phyloP scores from a whole-genome alignment of 2,329 filamentous ascomycete species.

The Fusarium nematophilum region DNA sequence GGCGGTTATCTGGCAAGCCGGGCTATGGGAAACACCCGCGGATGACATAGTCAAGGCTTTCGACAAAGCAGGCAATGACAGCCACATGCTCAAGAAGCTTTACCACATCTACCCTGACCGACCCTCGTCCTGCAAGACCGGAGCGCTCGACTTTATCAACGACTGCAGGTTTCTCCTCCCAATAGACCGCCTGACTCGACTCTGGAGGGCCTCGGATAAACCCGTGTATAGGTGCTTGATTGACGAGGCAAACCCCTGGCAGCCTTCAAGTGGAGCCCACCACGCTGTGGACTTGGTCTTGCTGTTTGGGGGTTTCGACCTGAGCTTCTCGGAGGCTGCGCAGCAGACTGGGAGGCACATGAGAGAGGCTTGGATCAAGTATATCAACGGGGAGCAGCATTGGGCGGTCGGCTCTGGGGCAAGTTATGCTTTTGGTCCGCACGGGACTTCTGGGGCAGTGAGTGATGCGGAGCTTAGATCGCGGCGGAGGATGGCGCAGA shows the following conservation, averaged over 20 bases:
- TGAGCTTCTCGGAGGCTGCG: conserved; percentile 50
- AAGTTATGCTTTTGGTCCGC: conserved; percentile 56
- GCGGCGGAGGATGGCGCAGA: too few relatives aligned
- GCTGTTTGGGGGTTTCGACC: conserved; percentile 55
- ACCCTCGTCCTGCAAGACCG: conserved; percentile 53
- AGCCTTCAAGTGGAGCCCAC: conserved; percentile 57
- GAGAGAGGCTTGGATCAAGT: conserved; percentile 54
- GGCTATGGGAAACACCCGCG: conserved; percentile 49
- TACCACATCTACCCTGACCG: conserved; percentile 56
- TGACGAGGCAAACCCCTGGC: conserved; percentile 60
- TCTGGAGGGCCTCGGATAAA: conserved; percentile 36
- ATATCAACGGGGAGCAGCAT: conserved; percentile 47
- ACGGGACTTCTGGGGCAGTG: too few relatives aligned
- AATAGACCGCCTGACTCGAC: too few relatives aligned
- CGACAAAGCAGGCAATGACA: too few relatives aligned
- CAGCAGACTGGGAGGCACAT: conserved; percentile 49
- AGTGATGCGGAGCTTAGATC: too few relatives aligned
- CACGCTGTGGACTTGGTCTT: conserved; percentile 60
- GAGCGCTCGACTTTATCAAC: conserved; percentile 53
- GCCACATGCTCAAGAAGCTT: conserved; percentile 48
- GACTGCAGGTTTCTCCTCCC: conserved; percentile 49
- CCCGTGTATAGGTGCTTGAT: conserved; percentile 54
- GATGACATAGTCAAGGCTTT: too few relatives aligned
- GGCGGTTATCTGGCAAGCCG: conserved; percentile 57
- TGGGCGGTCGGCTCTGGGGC: too few relatives aligned